These are phyloP conservation scores for Kodamaea anthophila DNA, from an alignment of 1,139 yeast genomes.

Conservation along the genomic window DNA sequence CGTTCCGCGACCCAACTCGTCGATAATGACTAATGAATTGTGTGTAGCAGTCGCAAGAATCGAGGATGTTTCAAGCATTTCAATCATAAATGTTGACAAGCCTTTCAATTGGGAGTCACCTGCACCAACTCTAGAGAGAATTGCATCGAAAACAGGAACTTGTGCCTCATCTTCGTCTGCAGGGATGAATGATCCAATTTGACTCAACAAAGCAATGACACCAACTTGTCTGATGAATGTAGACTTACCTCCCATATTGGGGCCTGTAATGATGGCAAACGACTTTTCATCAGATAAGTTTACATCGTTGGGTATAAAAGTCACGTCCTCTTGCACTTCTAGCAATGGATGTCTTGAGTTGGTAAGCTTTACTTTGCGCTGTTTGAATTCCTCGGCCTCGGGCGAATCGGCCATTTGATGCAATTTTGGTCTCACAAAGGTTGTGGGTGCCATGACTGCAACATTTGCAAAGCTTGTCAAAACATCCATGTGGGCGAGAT, in stretches of 20 bases:
- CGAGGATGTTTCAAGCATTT: constrained; percentile 93
- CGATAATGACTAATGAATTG: constrained; percentile 84
- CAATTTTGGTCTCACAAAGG: constrained; percentile 66
- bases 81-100: constrained; percentile 95
- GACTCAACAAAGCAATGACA: constrained; percentile 82
- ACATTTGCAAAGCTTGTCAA: constrained; percentile 80
- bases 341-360: constrained; percentile 91
- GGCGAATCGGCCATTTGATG: constrained; percentile 39
- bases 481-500: constrained; percentile 76
- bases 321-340: constrained; percentile 84
- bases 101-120: constrained; percentile 97
- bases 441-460: constrained; percentile 75
- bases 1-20: constrained; percentile 94
- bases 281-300: constrained; percentile 45
- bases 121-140: constrained; percentile 96
- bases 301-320: constrained; percentile 85
- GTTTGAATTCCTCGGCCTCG: constrained; percentile 22
- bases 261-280: constrained; percentile 88
- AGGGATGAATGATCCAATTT: constrained; percentile 90
- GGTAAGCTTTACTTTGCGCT: constrained; percentile 51
- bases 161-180: constrained; percentile 48
- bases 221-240: constrained; percentile 92
- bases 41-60: constrained; percentile 80
- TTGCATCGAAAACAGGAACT: constrained; percentile 80
- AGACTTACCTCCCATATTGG: constrained; percentile 98